A percentile compares a stretch with the other conserved stretches of the same genome.
phyloP scores from a whole-genome alignment of 2,329 filamentous ascomycete genomes.

The Trichoderma sp. region DNA sequence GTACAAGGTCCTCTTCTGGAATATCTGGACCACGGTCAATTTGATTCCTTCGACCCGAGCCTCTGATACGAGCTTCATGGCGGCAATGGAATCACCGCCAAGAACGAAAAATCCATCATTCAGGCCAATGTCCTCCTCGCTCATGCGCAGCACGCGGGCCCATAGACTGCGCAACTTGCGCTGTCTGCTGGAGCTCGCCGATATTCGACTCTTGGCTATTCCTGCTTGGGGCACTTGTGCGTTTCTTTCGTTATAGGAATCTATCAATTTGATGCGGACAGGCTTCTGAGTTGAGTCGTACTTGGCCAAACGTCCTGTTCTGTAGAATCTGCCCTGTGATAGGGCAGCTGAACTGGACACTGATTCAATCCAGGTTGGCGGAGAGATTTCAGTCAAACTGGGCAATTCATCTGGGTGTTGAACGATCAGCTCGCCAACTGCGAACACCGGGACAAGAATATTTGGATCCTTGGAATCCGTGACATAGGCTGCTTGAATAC shows the following conservation, averaged over 20 bases:
- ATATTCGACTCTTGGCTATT: conserved; percentile 33
- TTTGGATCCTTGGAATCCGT: conserved; percentile 39
- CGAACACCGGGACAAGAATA: conserved; percentile 43
- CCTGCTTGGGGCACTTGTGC: conserved; percentile 1
- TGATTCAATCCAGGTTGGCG: background rate
- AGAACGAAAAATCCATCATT: conserved; percentile 63
- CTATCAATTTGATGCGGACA: conserved; percentile 35
- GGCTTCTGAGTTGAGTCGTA: conserved; percentile 32
- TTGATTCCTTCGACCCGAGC: conserved; percentile 49
- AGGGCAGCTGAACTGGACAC: conserved; percentile 19
- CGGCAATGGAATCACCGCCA: conserved; percentile 60
- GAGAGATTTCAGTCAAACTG: background rate
- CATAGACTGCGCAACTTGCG: conserved; percentile 49
- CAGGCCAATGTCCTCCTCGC: conserved; percentile 49
- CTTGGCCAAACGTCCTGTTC: conserved; percentile 44
- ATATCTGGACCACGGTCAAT: conserved; percentile 58
- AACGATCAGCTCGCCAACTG: conserved; percentile 48
- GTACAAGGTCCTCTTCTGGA: conserved; percentile 48
- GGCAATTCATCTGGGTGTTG: conserved; percentile 27
- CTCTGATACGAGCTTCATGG: conserved; percentile 62
- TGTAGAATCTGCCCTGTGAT: conserved; percentile 36
- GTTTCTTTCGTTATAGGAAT: conserved; percentile 23
- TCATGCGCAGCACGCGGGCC: conserved; percentile 47
- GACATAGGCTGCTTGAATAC: conserved; percentile 40
- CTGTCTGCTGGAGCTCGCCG: conserved; percentile 45